phyloP scores from a whole-genome alignment of 2,329 filamentous ascomycete species.

The Fusarium sp. region DNA sequence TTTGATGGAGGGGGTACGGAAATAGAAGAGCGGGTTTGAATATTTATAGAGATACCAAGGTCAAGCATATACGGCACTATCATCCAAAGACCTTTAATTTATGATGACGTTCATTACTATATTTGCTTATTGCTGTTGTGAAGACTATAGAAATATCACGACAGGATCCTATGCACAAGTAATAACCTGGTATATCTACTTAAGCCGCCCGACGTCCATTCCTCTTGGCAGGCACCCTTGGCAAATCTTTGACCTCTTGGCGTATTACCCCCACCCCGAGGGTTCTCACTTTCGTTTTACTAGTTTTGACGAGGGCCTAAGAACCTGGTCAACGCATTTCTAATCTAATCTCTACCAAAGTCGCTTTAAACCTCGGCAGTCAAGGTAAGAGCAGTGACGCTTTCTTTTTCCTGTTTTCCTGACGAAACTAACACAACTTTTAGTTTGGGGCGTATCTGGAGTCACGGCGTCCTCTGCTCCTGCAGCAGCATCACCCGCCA shows the following conservation, averaged over 20 bases:
- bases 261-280: not conserved
- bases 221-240: slow-evolving; percentile 13
- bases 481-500: not conserved
- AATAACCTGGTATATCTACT: too few relatives aligned
- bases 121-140: not conserved
- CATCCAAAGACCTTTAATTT: slow-evolving; percentile 32
- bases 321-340: too few relatives aligned
- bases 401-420: too few relatives aligned
- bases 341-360: slow-evolving; percentile 45
- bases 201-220: not conserved
- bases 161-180: too few relatives aligned
- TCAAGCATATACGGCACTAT: slow-evolving; percentile 12
- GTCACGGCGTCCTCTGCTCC: slow-evolving; percentile 37
- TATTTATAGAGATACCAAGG: slow-evolving; percentile 28
- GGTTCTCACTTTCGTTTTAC: not conserved
- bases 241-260: slow-evolving; percentile 5
- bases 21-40: slow-evolving; percentile 23
- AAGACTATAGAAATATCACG: not conserved
- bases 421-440: not conserved
- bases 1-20: slow-evolving; percentile 12
- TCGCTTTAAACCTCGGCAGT: slow-evolving; percentile 37
- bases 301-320: too few relatives aligned
- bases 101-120: slow-evolving; percentile 22
- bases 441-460: slow-evolving; percentile 40
- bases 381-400: slow-evolving; percentile 16